These are phyloP conservation scores for Bathelium albidoporum DNA, from an alignment of 495 filamentous ascomycete species.

Conservation along the genomic window DNA sequence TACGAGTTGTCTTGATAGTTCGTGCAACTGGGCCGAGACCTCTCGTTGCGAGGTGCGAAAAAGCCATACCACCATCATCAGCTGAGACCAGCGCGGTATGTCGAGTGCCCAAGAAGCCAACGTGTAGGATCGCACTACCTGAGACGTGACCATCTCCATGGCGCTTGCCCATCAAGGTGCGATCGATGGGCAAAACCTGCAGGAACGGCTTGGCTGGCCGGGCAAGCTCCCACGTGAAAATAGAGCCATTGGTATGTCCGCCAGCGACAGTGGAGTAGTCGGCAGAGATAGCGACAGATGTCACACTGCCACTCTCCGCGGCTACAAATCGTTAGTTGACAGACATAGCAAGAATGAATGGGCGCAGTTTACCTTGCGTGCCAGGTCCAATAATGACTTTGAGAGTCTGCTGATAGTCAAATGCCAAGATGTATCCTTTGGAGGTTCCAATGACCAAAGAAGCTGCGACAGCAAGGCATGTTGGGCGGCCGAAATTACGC, in stretches of 20 bases:
- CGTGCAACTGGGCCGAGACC: slow-evolving; percentile 79
- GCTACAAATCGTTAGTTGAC: slow-evolving; percentile 41
- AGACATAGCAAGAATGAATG: slow-evolving; percentile 4
- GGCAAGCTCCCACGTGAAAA: slow-evolving; percentile 93
- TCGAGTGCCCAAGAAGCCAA: slow-evolving; percentile 89
- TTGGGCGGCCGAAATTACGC: slow-evolving; percentile 85
- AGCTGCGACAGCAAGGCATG: slow-evolving; percentile 80
- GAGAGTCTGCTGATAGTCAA: slow-evolving; percentile 92
- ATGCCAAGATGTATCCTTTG: slow-evolving; percentile 86
- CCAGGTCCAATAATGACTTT: slow-evolving; percentile 90
- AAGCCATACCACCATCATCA: slow-evolving; percentile 92
- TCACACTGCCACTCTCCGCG: slow-evolving; percentile 80
- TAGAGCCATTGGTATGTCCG: slow-evolving; percentile 80
- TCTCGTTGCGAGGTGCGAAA: slow-evolving; percentile 88
- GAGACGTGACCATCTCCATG: slow-evolving; percentile 72
- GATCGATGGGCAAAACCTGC: slow-evolving; percentile 66
- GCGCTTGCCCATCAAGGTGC: slow-evolving; percentile 51
- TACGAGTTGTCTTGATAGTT: slow-evolving; percentile 77
- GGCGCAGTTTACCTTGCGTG: slow-evolving; percentile 62
- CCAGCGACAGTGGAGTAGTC: slow-evolving; percentile 86
- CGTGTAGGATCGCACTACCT: slow-evolving; percentile 66
- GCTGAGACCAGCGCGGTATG: slow-evolving; percentile 98
- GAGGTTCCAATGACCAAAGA: slow-evolving; percentile 85
- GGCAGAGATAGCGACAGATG: slow-evolving; percentile 79
- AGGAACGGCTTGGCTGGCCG: slow-evolving; percentile 77